These are phyloP conservation scores for Platanus orientalis DNA, from an alignment of 164 flowering plant species.

Conservation along the genomic window DNA sequence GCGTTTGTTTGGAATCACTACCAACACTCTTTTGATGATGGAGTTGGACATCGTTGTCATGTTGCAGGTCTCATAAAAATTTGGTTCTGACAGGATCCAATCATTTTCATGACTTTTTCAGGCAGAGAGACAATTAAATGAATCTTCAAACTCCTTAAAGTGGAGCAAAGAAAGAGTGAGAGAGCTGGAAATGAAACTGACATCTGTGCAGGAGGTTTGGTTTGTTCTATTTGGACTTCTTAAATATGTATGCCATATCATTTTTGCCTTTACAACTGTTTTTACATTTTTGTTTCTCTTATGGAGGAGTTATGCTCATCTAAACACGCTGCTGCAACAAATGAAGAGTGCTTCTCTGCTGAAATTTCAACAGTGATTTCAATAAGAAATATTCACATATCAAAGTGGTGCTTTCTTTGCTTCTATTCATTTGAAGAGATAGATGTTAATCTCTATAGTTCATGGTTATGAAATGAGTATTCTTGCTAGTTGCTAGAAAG, in stretches of 20 bases:
- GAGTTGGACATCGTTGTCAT: too few species aligned
- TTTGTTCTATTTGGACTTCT: neutral
- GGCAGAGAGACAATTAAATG: conserved; percentile 64
- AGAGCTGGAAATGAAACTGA: conserved; percentile 63
- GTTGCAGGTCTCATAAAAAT: neutral
- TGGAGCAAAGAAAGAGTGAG: conserved; percentile 62
- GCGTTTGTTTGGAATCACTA: too few species aligned
- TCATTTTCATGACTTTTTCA: conserved; percentile 15
- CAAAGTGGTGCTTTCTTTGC: neutral
- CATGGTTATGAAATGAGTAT: too few species aligned
- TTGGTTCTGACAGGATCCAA: neutral
- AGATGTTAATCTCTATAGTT: too few species aligned
- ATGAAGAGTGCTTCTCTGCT: conserved; percentile 59
- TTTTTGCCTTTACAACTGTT: conserved; percentile 4
- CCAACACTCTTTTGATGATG: too few species aligned
- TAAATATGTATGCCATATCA: neutral
- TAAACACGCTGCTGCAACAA: conserved; percentile 57
- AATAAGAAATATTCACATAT: neutral
- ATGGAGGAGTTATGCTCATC: conserved; percentile 62
- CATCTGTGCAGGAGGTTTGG: conserved; percentile 62
- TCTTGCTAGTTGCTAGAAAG: too few species aligned
- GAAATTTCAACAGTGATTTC: conserved; percentile 75
- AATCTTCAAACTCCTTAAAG: conserved; percentile 56
- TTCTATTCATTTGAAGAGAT: too few species aligned
- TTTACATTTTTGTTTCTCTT: neutral